Conservation (phyloP, 495 filamentous ascomycete species). For the Tetracladium setigerum region DNA sequence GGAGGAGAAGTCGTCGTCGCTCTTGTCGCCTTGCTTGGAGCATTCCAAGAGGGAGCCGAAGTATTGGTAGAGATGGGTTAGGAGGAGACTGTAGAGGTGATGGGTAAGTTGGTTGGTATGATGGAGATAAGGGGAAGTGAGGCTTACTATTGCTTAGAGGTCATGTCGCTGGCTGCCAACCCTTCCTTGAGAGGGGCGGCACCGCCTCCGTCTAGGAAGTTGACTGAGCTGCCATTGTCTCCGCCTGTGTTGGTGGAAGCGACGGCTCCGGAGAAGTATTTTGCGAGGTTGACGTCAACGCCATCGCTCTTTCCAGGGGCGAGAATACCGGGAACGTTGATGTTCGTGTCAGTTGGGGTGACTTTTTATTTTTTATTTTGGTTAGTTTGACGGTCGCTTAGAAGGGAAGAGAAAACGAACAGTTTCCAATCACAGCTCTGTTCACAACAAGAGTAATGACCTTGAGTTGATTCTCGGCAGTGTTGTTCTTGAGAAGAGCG, state of each 20-base stretch:
- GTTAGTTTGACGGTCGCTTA: not conserved
- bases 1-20: conserved; percentile 11
- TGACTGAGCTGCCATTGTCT: conserved; percentile 30
- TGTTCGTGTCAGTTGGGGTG: conserved; percentile 36
- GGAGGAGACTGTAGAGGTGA: conserved; percentile 31
- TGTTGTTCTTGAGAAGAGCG: conserved; percentile 42
- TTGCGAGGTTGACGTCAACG: conserved; percentile 40
- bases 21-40: conserved; percentile 32
- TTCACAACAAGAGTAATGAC: conserved; percentile 47
- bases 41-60: conserved; percentile 46
- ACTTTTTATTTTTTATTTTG: conserved; percentile 22
- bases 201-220: conserved; percentile 50
- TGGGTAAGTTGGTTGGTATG: not conserved
- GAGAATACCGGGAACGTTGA: conserved; percentile 43
- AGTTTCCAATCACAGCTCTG: conserved; percentile 48
- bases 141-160: conserved; percentile 43
- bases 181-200: conserved; percentile 40
- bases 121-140: not conserved
- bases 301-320: conserved; percentile 34
- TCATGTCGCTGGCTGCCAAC: conserved; percentile 35
- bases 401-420: conserved; percentile 13
- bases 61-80: conserved; percentile 49
- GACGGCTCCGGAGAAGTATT: conserved; percentile 44
- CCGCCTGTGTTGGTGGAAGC: conserved; percentile 36
- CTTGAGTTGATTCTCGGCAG: conserved; percentile 41